Base-by-base conservation (phyloP, 1,139 yeast species). In the Yamadazyma membranifaciens region DNA sequence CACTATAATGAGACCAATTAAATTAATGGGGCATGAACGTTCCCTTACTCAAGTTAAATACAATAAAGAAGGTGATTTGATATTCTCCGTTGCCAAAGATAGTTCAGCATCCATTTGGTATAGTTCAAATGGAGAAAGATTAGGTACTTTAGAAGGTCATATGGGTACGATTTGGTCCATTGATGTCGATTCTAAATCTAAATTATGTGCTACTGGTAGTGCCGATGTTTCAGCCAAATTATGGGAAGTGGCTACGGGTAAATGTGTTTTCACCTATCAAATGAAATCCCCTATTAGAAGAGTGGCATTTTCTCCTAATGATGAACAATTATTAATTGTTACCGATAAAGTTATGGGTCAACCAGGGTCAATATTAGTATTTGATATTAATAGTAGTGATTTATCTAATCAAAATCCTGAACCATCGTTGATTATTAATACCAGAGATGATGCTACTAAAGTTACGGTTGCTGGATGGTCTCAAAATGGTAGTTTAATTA, bases 131-230 rank as follows among this genome's bases (percentile, higher is more conserved):
- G 99, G 99, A 55, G 98, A 94, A 69, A 81, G 98, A 66, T 69
- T 94, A 46, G 99, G 98, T 39, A 92, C 99, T 44, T 80, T 88
- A 52, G 81, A 79, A 46, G 78, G 78, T 36, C 98, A 92, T 63
- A 77, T 77, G 49, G 98, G 98, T 81, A 87, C 97, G 46, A 84
- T 92, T 57, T 89, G 95, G 95, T 83, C 96, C 31, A 84, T 92
- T 49, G 98, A 92, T 60, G 85, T 89, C 40, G 95, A 87, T 62
- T 71, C 76, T 36, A 73, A 75, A 58, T 67, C 94, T 17, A 72
- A 75, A 33, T 77, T 79, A 49, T 82, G 88, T 53, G 81, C 83
- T 44, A 91, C 98, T 4, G 98, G 96, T 31, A 82, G 95, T 50
- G 96, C 96, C 44, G 99, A 92, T 62, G 81, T 85, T 63, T 75